phyloP scores from a whole-genome alignment of 305 asterid species.

The Fraxinus paxiana region DNA sequence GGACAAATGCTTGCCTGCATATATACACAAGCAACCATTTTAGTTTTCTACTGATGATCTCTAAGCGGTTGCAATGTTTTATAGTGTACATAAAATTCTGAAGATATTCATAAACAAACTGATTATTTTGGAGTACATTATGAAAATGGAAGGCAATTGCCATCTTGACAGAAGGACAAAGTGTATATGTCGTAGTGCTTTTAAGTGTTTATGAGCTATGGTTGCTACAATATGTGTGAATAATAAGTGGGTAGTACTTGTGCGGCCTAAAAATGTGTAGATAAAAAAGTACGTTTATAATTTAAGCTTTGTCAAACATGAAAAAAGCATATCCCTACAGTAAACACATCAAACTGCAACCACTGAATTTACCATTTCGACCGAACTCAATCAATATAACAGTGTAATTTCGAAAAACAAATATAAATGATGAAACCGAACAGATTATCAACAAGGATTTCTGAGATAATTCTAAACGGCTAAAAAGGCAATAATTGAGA shows the following conservation, averaged over 20 bases:
- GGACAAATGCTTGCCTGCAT: slow-evolving; percentile 9
- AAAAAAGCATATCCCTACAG: background rate
- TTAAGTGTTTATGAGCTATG: background rate
- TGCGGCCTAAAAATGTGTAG: background rate
- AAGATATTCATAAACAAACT: background rate
- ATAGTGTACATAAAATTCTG: slow-evolving; percentile 1
- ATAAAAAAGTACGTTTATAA: background rate
- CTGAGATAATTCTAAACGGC: background rate
- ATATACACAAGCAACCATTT: slow-evolving; percentile 15
- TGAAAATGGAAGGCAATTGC: background rate
- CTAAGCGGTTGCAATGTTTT: background rate
- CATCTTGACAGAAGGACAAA: background rate
- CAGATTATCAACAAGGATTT: background rate
- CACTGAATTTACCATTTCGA: background rate
- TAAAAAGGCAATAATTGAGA: background rate
- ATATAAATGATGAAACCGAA: background rate
- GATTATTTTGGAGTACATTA: background rate
- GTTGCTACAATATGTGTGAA: background rate
- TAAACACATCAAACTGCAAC: background rate
- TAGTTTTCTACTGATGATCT: slow-evolving; percentile 2
- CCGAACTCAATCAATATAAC: background rate
- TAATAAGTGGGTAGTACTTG: background rate
- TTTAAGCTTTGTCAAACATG: background rate
- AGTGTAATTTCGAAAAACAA: background rate
- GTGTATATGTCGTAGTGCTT: background rate